phyloP scores from a whole-genome alignment of 2,329 filamentous ascomycete species.

The Colletotrichum incanum region DNA sequence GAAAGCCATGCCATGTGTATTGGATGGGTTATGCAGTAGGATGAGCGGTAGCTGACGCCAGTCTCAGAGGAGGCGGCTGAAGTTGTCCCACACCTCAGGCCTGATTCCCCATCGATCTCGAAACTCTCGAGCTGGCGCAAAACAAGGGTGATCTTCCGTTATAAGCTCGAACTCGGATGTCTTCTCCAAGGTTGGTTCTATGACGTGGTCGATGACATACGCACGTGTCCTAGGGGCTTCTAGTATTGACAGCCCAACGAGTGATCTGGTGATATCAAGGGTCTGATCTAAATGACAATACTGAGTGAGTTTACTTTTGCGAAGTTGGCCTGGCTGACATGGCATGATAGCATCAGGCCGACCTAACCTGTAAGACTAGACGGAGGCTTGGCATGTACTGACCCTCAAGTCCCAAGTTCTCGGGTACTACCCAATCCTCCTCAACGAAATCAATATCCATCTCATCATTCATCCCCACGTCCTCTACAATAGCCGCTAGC shows the following conservation, averaged over 20 bases:
- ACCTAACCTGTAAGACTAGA: too few relatives aligned
- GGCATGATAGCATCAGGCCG: too few relatives aligned
- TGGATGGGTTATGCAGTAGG: not conserved
- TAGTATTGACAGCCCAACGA: not conserved
- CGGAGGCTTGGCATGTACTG: too few relatives aligned
- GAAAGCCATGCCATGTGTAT: not conserved
- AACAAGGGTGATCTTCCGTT: not conserved
- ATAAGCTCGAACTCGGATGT: not conserved
- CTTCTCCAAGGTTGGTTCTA: not conserved
- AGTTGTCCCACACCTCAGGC: not conserved
- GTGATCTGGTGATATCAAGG: not conserved
- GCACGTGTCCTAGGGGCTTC: not conserved
- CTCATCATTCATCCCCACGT: too few relatives aligned
- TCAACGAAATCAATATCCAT: too few relatives aligned
- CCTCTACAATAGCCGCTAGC: too few relatives aligned
- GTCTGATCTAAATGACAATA: not conserved
- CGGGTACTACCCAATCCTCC: too few relatives aligned
- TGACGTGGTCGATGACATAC: not conserved
- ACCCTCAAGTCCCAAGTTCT: too few relatives aligned
- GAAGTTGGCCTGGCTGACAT: too few relatives aligned
- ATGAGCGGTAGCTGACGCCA: not conserved
- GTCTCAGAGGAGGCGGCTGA: not conserved
- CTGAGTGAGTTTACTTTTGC: too few relatives aligned
- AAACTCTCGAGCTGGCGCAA: not conserved
- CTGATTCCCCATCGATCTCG: not conserved